These are phyloP conservation scores for Ophiostoma ulmi DNA, from an alignment of 2,329 filamentous ascomycete species.

Conservation along the genomic window DNA sequence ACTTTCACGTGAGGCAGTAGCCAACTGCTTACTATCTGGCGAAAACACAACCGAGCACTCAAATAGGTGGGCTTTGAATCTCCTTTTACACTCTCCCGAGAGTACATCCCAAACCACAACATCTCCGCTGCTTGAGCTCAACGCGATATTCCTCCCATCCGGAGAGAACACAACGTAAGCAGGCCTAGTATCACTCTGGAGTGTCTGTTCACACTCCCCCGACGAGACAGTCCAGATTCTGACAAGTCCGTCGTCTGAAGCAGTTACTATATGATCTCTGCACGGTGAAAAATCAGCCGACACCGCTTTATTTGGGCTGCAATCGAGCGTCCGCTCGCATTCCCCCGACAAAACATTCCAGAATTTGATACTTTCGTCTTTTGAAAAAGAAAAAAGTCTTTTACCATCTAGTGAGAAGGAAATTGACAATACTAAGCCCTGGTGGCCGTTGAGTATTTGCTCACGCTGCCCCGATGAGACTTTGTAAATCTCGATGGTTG, in stretches of 20 bases:
- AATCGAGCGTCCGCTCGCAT: neutral
- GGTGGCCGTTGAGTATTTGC: neutral
- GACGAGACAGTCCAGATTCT: neutral
- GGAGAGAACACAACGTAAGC: neutral
- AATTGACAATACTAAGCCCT: neutral
- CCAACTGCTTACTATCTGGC: neutral
- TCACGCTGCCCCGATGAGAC: neutral
- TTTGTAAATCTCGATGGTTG: neutral
- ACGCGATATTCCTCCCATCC: neutral
- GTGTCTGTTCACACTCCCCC: neutral
- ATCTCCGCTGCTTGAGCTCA: neutral
- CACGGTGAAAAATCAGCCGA: neutral
- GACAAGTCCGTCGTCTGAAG: neutral
- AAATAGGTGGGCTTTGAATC: neutral
- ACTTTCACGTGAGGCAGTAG: neutral
- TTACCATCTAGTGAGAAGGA: neutral
- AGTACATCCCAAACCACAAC: neutral
- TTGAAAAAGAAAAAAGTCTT: neutral
- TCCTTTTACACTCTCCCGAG: neutral
- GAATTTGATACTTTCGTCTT: neutral
- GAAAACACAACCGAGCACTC: neutral
- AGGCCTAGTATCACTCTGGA: neutral
- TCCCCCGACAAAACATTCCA: neutral
- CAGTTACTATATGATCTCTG: neutral
- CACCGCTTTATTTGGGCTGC: neutral